Evolutionary conservation across 169 alveolate genomes (phyloP).

Genomic region (Sarcocystis neurona): DNA sequence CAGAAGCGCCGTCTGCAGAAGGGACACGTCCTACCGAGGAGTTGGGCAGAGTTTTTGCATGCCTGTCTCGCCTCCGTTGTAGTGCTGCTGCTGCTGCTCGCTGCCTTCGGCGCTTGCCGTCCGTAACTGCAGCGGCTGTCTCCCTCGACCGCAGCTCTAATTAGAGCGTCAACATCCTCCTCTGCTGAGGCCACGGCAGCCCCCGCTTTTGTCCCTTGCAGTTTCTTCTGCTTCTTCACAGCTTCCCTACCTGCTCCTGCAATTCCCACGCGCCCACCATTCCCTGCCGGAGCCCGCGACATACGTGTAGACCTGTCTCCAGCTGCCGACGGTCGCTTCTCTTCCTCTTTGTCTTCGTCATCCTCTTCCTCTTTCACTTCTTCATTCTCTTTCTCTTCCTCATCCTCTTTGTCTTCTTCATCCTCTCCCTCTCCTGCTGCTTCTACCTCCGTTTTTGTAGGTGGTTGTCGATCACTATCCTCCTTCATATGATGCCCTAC

Average conservation of each 20-base stretch:
- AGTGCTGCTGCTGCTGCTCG: too few species aligned
- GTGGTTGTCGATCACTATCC: background rate
- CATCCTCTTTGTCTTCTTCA: background rate
- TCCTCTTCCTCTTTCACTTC: background rate
- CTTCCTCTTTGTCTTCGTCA: background rate
- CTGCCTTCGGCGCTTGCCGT: too few species aligned
- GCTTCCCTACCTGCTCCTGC: slow-evolving; percentile 27
- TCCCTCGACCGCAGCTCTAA: background rate
- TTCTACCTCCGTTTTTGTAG: background rate
- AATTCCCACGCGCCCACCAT: background rate
- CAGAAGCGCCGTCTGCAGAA: slow-evolving; percentile 48
- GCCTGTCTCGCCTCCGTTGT: background rate
- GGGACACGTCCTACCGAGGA: slow-evolving; percentile 41
- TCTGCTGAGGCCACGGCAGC: background rate
- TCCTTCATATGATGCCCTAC: background rate
- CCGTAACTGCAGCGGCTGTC: slow-evolving; percentile 2
- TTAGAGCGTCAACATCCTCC: slow-evolving; percentile 41
- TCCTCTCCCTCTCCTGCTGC: background rate
- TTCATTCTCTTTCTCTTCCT: background rate
- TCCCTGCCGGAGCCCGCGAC: background rate
- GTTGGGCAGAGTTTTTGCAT: slow-evolving; percentile 17
- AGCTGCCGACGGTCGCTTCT: background rate
- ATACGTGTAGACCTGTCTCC: background rate
- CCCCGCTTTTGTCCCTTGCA: background rate
- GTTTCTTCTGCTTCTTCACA: slow-evolving; percentile 10